Percentiles rank a stretch among this genome's conserved stretches.
Evolutionary conservation across 768 basidiomycete genomes (phyloP).

Genomic region (Rhodosporidiobolus sp.): DNA sequence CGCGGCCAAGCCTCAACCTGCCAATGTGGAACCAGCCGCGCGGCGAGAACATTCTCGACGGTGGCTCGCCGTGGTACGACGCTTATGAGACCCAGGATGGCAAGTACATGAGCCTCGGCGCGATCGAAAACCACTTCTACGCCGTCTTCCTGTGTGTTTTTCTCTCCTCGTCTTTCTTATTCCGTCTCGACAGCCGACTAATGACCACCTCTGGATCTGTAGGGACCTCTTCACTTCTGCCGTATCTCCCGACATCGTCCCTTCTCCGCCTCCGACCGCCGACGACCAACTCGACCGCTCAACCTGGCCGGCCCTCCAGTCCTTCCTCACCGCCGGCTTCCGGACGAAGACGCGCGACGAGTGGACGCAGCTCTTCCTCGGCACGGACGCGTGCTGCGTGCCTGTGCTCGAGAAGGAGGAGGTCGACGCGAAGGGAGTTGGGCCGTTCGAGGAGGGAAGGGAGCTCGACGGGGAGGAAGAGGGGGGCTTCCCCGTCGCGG

Average conservation of each 20-base stretch:
- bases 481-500: neutral
- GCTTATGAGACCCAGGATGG: constrained; percentile 71
- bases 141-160: constrained; percentile 26
- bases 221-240: neutral
- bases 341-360: constrained; percentile 60
- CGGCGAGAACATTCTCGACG: constrained; percentile 65
- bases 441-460: neutral
- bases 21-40: constrained; percentile 49
- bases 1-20: constrained; percentile 46
- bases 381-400: constrained; percentile 50
- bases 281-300: constrained; percentile 26
- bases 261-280: constrained; percentile 1
- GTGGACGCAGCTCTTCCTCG: constrained; percentile 67
- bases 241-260: neutral
- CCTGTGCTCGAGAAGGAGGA: constrained; percentile 39
- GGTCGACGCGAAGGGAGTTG: constrained; percentile 25
- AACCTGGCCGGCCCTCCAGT: constrained; percentile 37
- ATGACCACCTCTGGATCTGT: neutral
- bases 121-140: constrained; percentile 42
- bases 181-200: neutral
- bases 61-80: constrained; percentile 71
- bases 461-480: neutral
- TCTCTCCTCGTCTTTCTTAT: neutral
- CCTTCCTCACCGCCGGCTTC: constrained; percentile 66
- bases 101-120: constrained; percentile 64